A percentile compares a stretch with the other conserved stretches of the same genome.
These are phyloP conservation scores for Hypomyces perniciosus DNA, from an alignment of 2,329 filamentous ascomycete species.

Conservation along the genomic window DNA sequence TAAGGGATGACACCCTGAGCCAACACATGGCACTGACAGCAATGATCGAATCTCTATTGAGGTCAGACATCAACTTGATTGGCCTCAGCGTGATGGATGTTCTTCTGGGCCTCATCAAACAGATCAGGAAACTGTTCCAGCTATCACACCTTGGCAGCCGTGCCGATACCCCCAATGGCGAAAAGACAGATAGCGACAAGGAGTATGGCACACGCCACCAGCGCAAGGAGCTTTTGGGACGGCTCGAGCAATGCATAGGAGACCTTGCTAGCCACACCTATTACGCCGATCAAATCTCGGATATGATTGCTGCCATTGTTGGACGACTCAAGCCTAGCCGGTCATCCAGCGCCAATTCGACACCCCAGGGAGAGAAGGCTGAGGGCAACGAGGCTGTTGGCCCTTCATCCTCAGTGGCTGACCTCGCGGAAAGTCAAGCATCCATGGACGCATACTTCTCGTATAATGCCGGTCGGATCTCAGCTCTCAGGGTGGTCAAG, in stretches of 20 bases:
- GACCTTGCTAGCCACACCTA: slow-evolving; percentile 91
- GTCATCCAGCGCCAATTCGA: slow-evolving; percentile 37
- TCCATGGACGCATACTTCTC: slow-evolving; percentile 48
- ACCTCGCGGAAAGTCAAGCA: slow-evolving; percentile 38
- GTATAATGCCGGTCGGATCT: slow-evolving; percentile 49
- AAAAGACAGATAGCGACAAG: slow-evolving; percentile 26
- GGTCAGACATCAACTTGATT: slow-evolving; percentile 87
- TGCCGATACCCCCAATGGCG: slow-evolving; percentile 27
- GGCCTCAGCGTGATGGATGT: slow-evolving; percentile 96
- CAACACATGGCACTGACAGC: slow-evolving; percentile 70
- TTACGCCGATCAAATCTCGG: slow-evolving; percentile 90
- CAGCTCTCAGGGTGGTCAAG: slow-evolving; percentile 73
- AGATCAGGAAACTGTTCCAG: slow-evolving; percentile 72
- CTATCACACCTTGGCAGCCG: slow-evolving; percentile 39
- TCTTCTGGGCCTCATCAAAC: slow-evolving; percentile 74
- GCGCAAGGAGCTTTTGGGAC: slow-evolving; percentile 58
- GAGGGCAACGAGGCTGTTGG: slow-evolving; percentile 26
- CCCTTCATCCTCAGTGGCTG: slow-evolving; percentile 28
- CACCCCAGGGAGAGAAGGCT: slow-evolving; percentile 43
- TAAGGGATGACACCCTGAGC: slow-evolving; percentile 64
- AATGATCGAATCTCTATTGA: slow-evolving; percentile 75
- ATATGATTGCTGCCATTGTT: slow-evolving; percentile 84
- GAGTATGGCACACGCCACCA: slow-evolving; percentile 35
- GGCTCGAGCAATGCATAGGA: slow-evolving; percentile 79
- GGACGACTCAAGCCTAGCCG: slow-evolving; percentile 65